Evolutionary conservation across 441 rosid genomes (phyloP), one percentile per base, ranked within the genome.

Genomic region (Dalechampia spathulata): DNA sequence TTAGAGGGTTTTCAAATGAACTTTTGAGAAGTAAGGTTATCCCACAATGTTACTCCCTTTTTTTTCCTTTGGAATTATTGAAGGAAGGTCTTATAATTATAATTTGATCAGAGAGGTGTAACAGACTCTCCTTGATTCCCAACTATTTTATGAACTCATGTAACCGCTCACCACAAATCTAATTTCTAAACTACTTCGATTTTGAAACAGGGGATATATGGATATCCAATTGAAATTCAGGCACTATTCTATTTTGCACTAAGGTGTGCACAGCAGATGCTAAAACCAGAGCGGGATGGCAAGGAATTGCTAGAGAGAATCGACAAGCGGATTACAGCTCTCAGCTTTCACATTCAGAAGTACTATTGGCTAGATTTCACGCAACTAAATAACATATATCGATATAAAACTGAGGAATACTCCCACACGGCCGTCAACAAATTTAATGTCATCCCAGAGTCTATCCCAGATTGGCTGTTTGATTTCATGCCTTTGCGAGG

Each of bases 161-260:
- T 47, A 17, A 15, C 50, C 1, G 8, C 27, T 30, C 16, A 34
- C 1, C 27, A 49, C 36, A 28, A 22, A 55, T 11, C 43, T 20
- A 50, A 52, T 38, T 47, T 26, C 34, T 16, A 7, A 16, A 40
- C 20, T 47, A 38, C 55, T 52, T 40, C 14, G 41, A 21, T 36
- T 46, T n/a, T 60, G 32, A 26, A 48, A 46, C 68, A 78, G 82
- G 75, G 79, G 27, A 51, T 75, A 36, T 74, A 77, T 56, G 78
- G 80, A 11, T 75, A 80, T 60, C 82, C 85, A 7, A 80, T 80
- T 17, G 82, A 77, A 60, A 77, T 77, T 36, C 80, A 80, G 57
- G 75, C 81, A 10, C 77, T 75, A 21, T 80, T 77, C 67, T 75
- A 46, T 60, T 63, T 75, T 51, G 80, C 85, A 3, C 60, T 75